phyloP scores from a whole-genome alignment of 129 eudicot species.

The Flaveria sonorensis region DNA sequence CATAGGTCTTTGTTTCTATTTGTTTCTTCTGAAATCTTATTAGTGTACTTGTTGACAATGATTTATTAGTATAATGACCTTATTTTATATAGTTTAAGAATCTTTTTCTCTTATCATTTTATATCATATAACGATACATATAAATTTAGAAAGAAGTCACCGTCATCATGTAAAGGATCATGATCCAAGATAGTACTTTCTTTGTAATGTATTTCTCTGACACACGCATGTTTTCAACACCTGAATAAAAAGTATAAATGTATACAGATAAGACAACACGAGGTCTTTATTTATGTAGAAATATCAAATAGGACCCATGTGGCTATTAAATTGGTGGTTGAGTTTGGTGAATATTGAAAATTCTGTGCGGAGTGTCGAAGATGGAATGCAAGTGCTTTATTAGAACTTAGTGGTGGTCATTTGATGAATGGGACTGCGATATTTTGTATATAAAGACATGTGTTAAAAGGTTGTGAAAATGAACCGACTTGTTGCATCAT shows the following conservation, averaged over 20 bases:
- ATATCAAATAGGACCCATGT: neutral
- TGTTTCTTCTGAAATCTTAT: neutral
- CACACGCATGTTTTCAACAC: neutral
- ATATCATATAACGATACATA: neutral
- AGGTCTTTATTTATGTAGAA: neutral
- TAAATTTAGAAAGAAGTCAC: neutral
- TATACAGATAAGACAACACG: neutral
- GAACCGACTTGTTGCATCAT: neutral
- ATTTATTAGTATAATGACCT: neutral
- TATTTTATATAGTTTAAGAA: no score
- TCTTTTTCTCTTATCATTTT: neutral
- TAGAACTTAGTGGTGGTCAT: slow-evolving; percentile 8
- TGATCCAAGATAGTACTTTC: neutral
- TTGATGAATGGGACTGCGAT: neutral
- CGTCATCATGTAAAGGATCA: neutral
- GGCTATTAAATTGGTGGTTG: slow-evolving; percentile 5
- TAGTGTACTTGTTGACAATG: neutral
- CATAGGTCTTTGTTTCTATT: neutral
- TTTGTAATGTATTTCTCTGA: neutral
- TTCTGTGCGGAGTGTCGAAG: neutral
- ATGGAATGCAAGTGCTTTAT: neutral
- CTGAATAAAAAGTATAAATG: neutral
- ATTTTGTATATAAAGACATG: neutral
- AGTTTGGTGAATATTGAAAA: neutral
- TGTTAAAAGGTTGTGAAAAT: neutral